Evolutionary conservation across 305 asterid species (phyloP), one percentile per base, ranked within the genome.

Genomic region (Stenogyne calaminthoides): DNA sequence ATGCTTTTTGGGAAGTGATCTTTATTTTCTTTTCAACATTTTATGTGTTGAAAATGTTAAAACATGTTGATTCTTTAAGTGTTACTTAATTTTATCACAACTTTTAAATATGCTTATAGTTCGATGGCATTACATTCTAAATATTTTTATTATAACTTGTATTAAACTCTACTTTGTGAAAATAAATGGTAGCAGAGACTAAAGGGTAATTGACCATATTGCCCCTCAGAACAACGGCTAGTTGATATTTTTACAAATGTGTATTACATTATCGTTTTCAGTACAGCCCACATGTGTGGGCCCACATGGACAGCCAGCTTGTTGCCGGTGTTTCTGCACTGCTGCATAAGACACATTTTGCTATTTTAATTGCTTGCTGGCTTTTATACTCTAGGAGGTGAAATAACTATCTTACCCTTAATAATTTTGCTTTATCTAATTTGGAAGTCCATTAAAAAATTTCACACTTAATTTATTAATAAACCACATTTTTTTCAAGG

Each of bases 281-380:
- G 60, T 78, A 68, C 83, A 77, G 83, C 79, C 85, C 71, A 77
- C 74, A 46, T 10, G 49, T 47, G 83, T 60, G 82, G 77, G 22
- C 72, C 80, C 78, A 25, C 69, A n/a, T 60, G 46, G 63, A 55
- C 67, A 52, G 71, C 74, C 80, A 49, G 77, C 81, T 69, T 60
- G 18, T 52, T 77, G 82, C 76, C 85, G 74, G 80, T 73, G 75
- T 65, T 52, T 66, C 34, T 72, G 78, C 56, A 67, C 73, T 62
- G 78, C 73, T 64, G 47, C 60, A 36, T 37, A 19, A 16, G 14
- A 7, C 67, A 16, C 74, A 58, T 70, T 74, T 70, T 73, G 34
- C 59, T 6, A 19, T 29, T 64, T 22, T 22, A 0, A 1, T 22
- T 34, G 71, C 67, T 44, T 59, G 46, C 39, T 14, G 55, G 67